Evolutionary conservation across 495 filamentous ascomycete genomes (phyloP).

Genomic region (Lophiotrema nucula): DNA sequence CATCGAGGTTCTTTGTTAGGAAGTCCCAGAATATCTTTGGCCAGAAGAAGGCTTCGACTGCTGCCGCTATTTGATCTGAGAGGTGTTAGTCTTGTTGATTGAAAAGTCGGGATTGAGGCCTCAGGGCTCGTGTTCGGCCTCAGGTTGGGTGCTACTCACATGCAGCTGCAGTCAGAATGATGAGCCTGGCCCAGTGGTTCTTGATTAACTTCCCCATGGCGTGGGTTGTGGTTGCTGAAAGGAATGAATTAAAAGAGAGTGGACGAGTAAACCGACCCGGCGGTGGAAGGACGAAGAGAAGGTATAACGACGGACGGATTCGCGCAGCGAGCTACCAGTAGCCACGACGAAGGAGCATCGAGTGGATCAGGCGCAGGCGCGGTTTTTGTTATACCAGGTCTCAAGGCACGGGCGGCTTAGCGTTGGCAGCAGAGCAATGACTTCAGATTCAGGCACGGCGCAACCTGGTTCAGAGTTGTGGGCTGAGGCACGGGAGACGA

Average conservation of each 20-base stretch:
- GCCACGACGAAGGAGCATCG: slow-evolving; percentile 30
- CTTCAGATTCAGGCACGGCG: slow-evolving; percentile 23
- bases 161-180: slow-evolving; percentile 77
- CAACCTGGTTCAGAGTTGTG: neutral
- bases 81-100: neutral
- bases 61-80: slow-evolving; percentile 80
- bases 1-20: slow-evolving; percentile 84
- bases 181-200: slow-evolving; percentile 96
- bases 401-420: slow-evolving; percentile 5
- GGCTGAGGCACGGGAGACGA: slow-evolving; percentile 18
- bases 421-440: neutral
- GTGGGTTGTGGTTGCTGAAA: slow-evolving; percentile 18
- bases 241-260: slow-evolving; percentile 25
- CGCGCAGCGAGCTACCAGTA: slow-evolving; percentile 38
- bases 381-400: slow-evolving; percentile 31
- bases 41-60: slow-evolving; percentile 91
- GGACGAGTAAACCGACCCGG: slow-evolving; percentile 32
- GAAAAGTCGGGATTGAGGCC: neutral
- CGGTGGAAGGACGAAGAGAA: slow-evolving; percentile 11
- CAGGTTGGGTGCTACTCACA: slow-evolving; percentile 62
- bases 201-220: slow-evolving; percentile 96
- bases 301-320: slow-evolving; percentile 26
- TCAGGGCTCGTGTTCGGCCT: neutral
- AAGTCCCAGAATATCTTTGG: slow-evolving; percentile 99
- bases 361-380: slow-evolving; percentile 6